A percentile compares a stretch with the other conserved stretches of the same genome.
These are phyloP conservation scores for Heterobasidion occidentale DNA, from an alignment of 1,284 basidiomycete genomes.

Conservation along the genomic window DNA sequence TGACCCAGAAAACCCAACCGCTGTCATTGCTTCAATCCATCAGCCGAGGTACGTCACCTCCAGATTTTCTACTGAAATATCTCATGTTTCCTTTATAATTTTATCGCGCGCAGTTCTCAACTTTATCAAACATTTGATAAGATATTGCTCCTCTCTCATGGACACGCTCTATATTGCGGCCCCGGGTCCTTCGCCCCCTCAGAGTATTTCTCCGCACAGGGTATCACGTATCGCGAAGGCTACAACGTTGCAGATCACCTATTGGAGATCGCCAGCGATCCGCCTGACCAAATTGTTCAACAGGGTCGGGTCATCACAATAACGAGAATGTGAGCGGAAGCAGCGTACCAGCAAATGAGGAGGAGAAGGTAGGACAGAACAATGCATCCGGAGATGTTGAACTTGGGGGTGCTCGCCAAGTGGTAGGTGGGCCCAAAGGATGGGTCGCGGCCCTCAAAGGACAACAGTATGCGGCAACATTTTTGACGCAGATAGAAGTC, in stretches of 20 bases:
- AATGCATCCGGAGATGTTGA: not conserved
- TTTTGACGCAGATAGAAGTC: conserved; percentile 81
- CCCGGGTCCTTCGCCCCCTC: conserved; percentile 60
- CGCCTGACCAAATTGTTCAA: conserved; percentile 37
- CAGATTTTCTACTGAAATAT: not conserved
- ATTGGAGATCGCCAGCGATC: conserved; percentile 74
- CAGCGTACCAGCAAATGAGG: not conserved
- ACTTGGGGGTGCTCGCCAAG: not conserved
- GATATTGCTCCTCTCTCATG: conserved; percentile 71
- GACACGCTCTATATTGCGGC: conserved; percentile 77
- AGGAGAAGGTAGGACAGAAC: not conserved
- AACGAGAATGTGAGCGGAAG: not conserved
- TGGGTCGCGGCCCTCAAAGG: conserved; percentile 7
- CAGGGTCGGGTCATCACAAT: not conserved
- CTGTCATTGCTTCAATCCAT: conserved; percentile 83
- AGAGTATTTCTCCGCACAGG: conserved; percentile 48
- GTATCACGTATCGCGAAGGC: conserved; percentile 47
- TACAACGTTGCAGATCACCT: conserved; percentile 90
- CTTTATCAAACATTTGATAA: conserved; percentile 81
- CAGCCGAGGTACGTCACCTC: conserved; percentile 55
- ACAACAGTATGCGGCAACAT: conserved; percentile 54
- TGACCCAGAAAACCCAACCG: conserved; percentile 60
- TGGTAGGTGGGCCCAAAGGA: not conserved
- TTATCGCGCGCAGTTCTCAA: conserved; percentile 69
- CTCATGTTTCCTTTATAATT: no score